Conservation (phyloP, 306 rosid species). For the Cucurbita argyrosperma region DNA sequence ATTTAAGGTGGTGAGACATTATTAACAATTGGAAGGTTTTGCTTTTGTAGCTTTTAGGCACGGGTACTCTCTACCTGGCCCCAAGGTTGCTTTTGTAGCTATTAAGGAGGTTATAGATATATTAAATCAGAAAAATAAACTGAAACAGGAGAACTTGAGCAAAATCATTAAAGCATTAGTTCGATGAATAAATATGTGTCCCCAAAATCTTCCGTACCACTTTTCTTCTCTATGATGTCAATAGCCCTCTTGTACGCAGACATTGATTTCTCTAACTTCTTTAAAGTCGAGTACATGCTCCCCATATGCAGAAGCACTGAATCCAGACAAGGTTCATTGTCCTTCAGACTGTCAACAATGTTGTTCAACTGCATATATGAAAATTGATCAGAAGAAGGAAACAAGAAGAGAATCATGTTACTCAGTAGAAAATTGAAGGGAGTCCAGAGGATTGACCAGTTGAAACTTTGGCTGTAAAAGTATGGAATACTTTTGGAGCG, state of each 20-base stretch:
- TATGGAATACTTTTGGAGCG: background rate
- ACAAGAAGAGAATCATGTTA: constrained; percentile 1
- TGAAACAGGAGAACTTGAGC: background rate
- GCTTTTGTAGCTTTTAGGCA: background rate
- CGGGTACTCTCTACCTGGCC: background rate
- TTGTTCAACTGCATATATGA: constrained; percentile 47
- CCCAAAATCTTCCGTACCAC: constrained; percentile 26
- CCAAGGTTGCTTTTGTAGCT: background rate
- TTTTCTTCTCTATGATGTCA: constrained; percentile 43
- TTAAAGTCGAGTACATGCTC: constrained; percentile 59
- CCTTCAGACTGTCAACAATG: constrained; percentile 51
- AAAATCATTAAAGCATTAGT: background rate
- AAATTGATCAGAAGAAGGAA: constrained; percentile 10
- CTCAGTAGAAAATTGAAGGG: background rate
- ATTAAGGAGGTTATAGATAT: background rate
- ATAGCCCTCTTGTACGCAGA: constrained; percentile 54
- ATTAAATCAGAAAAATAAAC: background rate
- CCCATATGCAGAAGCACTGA: constrained; percentile 89
- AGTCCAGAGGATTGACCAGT: background rate
- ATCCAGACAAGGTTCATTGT: constrained; percentile 50
- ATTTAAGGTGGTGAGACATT: background rate
- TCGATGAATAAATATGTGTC: background rate
- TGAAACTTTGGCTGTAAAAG: background rate
- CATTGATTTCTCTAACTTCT: constrained; percentile 46
- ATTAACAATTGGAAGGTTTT: background rate